Evolutionary conservation across 2,329 filamentous ascomycete species (phyloP), one percentile per base, ranked within the genome.

Genomic region (Dactylellina sp.): DNA sequence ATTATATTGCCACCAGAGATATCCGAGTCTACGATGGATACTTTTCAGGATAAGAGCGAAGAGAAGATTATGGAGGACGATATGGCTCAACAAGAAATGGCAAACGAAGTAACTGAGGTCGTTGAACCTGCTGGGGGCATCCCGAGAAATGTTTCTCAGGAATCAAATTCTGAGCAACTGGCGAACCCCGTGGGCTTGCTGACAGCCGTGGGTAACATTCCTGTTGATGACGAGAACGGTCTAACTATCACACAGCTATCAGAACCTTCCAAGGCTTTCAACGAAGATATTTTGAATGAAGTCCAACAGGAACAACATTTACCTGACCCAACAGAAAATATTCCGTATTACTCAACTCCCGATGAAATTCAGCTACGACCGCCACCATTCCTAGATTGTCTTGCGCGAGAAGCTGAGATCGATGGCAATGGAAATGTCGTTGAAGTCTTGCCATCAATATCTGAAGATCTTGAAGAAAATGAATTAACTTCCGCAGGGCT

Each of bases 391-490:
- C 25, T 24, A 18, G 53, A 52, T 35, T 12, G 11, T 18, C 20
- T 25, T 16, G 11, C 14, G 3, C 32, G 46, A 12, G 53, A 72
- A 32, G 37, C 42, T 12, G 46, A 60, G 40, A 47, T 65, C 14
- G 37, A 35, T 24, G 28, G 18, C 16, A 35, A 59, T 47, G 52
- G 44, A 35, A 24, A 14, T 25, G 44, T 25, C 40, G 37, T 71
- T 35, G 59, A 71, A 16, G 25, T 72, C 11, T 32, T 65, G 22
- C 60, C 68, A 9, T 39, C 44, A 6, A 61, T 61, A n/a, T 65
- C 60, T 5, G 60, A 72, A 46, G 53, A 47, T 22, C 25, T 35
- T 25, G 68, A 53, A 18, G 59, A 20, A 1, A 53, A 59, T 5
- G 57, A 56, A 25, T 6, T 12, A 1, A 20, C 42, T 11, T 37